These are phyloP conservation scores for Lepidium africanum DNA, from an alignment of 345 rosid genomes.

Conservation along the genomic window DNA sequence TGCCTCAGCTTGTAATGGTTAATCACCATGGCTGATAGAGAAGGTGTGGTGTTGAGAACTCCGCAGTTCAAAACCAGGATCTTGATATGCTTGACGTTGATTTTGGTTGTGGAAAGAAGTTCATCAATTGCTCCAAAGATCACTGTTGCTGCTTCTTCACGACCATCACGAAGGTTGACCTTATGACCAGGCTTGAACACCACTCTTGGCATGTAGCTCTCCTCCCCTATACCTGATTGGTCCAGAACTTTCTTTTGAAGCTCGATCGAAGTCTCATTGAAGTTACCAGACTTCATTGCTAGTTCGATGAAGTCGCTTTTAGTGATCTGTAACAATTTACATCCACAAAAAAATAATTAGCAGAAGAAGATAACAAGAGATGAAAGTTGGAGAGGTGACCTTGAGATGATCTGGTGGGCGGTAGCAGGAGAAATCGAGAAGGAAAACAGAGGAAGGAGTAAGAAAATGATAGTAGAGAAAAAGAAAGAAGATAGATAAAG, in stretches of 20 bases:
- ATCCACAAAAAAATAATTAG: constrained; percentile 5
- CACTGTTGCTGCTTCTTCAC: constrained; percentile 68
- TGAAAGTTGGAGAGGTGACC: constrained; percentile 31
- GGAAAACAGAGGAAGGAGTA: constrained; percentile 38
- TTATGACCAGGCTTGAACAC: constrained; percentile 39
- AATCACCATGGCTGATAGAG: constrained; percentile 61
- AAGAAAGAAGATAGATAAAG: constrained; percentile 23
- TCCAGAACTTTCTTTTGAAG: constrained; percentile 42
- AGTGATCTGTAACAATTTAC: constrained; percentile 36
- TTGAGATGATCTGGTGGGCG: constrained; percentile 57
- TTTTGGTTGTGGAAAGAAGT: constrained; percentile 46
- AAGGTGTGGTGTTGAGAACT: constrained; percentile 59
- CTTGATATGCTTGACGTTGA: constrained; percentile 41
- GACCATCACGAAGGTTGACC: constrained; percentile 39
- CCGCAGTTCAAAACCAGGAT: constrained; percentile 66
- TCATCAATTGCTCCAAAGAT: constrained; percentile 56
- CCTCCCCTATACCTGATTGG: constrained; percentile 70
- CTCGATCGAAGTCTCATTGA: constrained; percentile 41
- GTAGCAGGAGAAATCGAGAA: constrained; percentile 60
- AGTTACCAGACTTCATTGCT: constrained; percentile 52
- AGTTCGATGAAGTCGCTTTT: constrained; percentile 46
- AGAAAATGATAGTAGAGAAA: constrained; percentile 34
- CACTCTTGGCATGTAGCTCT: constrained; percentile 50
- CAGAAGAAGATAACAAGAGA: not conserved
- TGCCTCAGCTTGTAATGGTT: constrained; percentile 65